Base-by-base conservation (phyloP, 2,329 filamentous ascomycete genomes). In the Endothia cerciana region DNA sequence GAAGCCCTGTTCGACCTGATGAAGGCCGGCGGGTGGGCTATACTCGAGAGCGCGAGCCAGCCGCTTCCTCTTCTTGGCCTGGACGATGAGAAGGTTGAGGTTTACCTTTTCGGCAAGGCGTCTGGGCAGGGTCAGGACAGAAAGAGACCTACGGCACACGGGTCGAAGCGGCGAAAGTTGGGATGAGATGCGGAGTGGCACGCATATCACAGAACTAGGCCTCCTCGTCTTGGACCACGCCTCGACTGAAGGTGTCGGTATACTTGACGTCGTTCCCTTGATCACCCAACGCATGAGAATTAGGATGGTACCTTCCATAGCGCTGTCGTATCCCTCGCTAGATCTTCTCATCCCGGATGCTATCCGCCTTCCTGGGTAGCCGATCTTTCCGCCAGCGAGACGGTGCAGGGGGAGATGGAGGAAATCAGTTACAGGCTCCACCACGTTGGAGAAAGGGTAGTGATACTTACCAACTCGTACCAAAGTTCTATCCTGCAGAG, bases 51-150 rank as follows among this genome's bases (percentile, higher is more conserved):
- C 47, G 77, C 79, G 49, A 74, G 75, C 7, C 70, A 86, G 30
- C 76, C 78, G 0, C 73, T 87, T 47, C 82, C 82, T 1, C 79
- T 82, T 1, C 71, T 86, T 17, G 80, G 79, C 19, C 75, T 73
- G 4, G 78, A 82, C 38, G 72, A 75, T 4, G 77, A 87, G 67
- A 71, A 74, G 3, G 80, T 88, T 6, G 81, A 87, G 70, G 73
- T 87, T 38, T 87, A 86, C 70, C 71, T 86, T 1, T 83, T 85
- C 57, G 75, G 80, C 59, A 85, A 75, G 68, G 61, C 11, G 17
- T 49, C 1, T 38, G 53, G n/a, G 19, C n/a, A 40, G 43, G 30
- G 7, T n/a, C 1, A 8, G 4, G 7, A 25, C 17, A 25, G 17
- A 7, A 15, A 45, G 13, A 59, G 15, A 5, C 19, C 15, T 22